These are phyloP conservation scores for Phytophthora cryptogea DNA, from an alignment of 352 stramenopile species.

Conservation along the genomic window DNA sequence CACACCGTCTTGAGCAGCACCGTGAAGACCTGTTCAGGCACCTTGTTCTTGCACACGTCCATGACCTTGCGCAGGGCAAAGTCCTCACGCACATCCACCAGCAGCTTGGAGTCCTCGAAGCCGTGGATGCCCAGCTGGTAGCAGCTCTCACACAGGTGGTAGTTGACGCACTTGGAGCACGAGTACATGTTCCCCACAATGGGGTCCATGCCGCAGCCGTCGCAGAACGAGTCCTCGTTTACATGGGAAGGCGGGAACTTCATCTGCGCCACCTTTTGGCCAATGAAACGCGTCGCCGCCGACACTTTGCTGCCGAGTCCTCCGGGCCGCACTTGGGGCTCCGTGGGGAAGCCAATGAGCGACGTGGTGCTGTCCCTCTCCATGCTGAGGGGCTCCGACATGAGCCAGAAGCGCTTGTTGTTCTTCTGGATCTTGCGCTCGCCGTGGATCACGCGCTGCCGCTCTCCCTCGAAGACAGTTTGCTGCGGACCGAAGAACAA, in stretches of 20 bases:
- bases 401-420: constrained; percentile 79
- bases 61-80: constrained; percentile 82
- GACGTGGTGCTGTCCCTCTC: constrained; percentile 81
- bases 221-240: constrained; percentile 90
- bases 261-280: constrained; percentile 81
- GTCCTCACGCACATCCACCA: constrained; percentile 80
- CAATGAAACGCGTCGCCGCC: constrained; percentile 72
- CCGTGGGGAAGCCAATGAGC: constrained; percentile 62
- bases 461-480: constrained; percentile 74
- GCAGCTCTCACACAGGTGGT: constrained; percentile 80
- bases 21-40: constrained; percentile 83
- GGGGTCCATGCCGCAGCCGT: constrained; percentile 89
- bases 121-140: constrained; percentile 87
- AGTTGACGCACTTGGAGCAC: constrained; percentile 88
- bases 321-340: constrained; percentile 34
- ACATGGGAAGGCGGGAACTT: constrained; percentile 76
- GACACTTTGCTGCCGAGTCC: constrained; percentile 69
- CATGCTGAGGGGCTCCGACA: constrained; percentile 84
- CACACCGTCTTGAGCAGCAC: constrained; percentile 86
- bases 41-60: constrained; percentile 71
- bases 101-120: constrained; percentile 79
- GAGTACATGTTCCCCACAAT: constrained; percentile 90
- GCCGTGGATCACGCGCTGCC: constrained; percentile 83
- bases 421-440: constrained; percentile 90
- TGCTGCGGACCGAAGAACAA: constrained; percentile 83